phyloP scores from a whole-genome alignment of 2,329 filamentous ascomycete species.

The Juglanconis oblonga region DNA sequence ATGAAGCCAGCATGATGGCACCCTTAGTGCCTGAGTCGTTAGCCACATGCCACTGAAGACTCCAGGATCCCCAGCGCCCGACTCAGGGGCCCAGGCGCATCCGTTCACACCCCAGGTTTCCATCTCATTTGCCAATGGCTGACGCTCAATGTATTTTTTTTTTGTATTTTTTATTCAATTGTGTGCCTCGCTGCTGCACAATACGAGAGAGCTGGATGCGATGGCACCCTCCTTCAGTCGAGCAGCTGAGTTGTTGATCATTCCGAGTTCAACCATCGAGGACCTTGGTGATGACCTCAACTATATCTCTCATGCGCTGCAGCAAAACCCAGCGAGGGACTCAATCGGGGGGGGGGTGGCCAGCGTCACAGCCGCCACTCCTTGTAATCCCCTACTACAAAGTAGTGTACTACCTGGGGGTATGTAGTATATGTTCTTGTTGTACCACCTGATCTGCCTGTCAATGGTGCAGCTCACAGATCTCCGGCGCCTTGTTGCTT shows the following conservation, averaged over 20 bases:
- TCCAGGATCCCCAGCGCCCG: background rate
- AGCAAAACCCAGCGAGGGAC: background rate
- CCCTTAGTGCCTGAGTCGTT: background rate
- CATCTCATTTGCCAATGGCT: background rate
- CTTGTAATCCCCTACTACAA: no score
- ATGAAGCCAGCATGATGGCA: conserved; percentile 12
- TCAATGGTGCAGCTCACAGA: conserved; percentile 5
- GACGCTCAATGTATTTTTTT: background rate
- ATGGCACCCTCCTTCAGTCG: background rate
- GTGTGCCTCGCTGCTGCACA: background rate
- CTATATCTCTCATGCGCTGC: background rate
- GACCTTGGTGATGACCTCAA: background rate
- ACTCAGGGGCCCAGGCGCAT: background rate
- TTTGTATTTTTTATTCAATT: background rate
- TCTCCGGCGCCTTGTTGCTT: background rate
- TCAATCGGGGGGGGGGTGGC: no score
- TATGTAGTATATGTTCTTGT: no score
- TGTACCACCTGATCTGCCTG: background rate
- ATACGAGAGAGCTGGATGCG: no score
- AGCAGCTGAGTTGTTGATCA: background rate
- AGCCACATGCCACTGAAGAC: background rate
- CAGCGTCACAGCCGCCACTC: no score
- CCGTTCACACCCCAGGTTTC: background rate
- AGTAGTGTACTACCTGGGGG: no score
- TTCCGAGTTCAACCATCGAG: background rate